Conservation (phyloP, 805 yeast genomes). For the Candida argentea region DNA sequence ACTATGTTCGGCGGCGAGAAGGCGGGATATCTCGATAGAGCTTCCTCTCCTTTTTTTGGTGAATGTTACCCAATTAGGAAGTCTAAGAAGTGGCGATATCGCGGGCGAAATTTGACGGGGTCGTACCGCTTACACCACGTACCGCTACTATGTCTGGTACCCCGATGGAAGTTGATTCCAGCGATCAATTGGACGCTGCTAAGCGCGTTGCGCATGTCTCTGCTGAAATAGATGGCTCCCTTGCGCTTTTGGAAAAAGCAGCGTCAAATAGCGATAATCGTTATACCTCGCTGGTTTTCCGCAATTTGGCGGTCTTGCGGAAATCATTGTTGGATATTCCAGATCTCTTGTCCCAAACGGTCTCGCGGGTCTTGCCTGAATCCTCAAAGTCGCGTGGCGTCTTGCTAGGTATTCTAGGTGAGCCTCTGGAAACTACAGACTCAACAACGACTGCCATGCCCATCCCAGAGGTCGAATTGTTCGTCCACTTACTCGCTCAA, state of each 20-base stretch:
- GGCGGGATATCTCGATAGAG: too few relatives aligned
- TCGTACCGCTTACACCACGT: too few relatives aligned
- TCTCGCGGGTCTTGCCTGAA: constrained; percentile 47
- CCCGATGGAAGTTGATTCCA: too few relatives aligned
- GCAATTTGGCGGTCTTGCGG: constrained; percentile 73
- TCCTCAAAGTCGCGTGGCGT: constrained; percentile 32
- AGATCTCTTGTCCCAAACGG: constrained; percentile 43
- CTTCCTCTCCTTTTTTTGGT: too few relatives aligned
- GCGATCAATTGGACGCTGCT: too few relatives aligned
- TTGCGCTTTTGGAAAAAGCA: constrained; percentile 47
- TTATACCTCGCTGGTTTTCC: constrained; percentile 73
- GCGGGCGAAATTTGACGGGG: too few relatives aligned
- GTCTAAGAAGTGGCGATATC: constrained; percentile 2
- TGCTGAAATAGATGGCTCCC: constrained; percentile 34
- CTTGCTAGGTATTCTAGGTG: constrained; percentile 25
- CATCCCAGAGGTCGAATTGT: constrained; percentile 69
- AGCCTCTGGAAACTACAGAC: constrained; percentile 29
- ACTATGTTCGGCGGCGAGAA: too few relatives aligned
- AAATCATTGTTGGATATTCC: constrained; percentile 40
- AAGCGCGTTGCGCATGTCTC: too few relatives aligned
- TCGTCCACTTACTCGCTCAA: constrained; percentile 69
- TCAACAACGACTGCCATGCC: neutral
- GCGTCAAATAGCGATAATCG: constrained; percentile 74
- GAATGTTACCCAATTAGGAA: constrained; percentile 2
- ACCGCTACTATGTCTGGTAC: too few relatives aligned